A percentile compares a stretch with the other conserved stretches of the same genome.
Conservation (phyloP, 352 stramenopile species). For the Saprolegnia parasitica region DNA sequence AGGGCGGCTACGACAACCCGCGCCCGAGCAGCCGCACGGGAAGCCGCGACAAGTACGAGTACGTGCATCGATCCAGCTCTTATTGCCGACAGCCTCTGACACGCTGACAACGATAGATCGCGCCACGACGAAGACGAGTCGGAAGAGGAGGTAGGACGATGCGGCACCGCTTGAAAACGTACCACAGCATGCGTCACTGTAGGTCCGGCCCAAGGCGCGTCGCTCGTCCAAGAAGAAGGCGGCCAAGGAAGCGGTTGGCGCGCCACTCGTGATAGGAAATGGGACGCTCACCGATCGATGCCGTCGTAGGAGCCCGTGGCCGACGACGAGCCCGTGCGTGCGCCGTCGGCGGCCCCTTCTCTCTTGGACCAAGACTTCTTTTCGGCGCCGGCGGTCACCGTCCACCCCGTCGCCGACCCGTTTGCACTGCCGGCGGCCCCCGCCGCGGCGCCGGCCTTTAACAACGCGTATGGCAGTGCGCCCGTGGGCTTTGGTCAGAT, state of each 20-base stretch:
- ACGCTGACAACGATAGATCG: conserved; percentile 42
- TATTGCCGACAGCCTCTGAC: no score
- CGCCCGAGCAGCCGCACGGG: conserved; percentile 36
- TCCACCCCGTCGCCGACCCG: conserved; percentile 45
- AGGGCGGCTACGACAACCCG: conserved; percentile 41
- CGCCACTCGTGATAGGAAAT: not conserved
- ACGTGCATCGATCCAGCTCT: not conserved
- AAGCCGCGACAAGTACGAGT: conserved; percentile 38
- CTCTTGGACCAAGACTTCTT: conserved; percentile 81
- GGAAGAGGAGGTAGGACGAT: conserved; percentile 50
- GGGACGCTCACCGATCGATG: not conserved
- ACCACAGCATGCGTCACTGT: not conserved
- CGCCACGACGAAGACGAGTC: conserved; percentile 56
- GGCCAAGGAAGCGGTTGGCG: conserved; percentile 48
- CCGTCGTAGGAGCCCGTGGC: conserved; percentile 32
- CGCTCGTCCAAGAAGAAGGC: conserved; percentile 53
- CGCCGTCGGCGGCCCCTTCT: conserved; percentile 55
- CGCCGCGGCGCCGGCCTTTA: conserved; percentile 33
- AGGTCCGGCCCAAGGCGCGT: conserved; percentile 51
- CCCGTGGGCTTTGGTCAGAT: conserved; percentile 24
- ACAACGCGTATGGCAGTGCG: conserved; percentile 40
- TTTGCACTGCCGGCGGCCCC: conserved; percentile 46
- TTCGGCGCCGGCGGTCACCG: conserved; percentile 32
- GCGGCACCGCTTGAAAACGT: not conserved
- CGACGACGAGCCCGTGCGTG: conserved; percentile 38